Evolutionary conservation across 139 green algal genomes (phyloP), one percentile per base, ranked within the genome.

Genomic region (Pleodorina starrii): DNA sequence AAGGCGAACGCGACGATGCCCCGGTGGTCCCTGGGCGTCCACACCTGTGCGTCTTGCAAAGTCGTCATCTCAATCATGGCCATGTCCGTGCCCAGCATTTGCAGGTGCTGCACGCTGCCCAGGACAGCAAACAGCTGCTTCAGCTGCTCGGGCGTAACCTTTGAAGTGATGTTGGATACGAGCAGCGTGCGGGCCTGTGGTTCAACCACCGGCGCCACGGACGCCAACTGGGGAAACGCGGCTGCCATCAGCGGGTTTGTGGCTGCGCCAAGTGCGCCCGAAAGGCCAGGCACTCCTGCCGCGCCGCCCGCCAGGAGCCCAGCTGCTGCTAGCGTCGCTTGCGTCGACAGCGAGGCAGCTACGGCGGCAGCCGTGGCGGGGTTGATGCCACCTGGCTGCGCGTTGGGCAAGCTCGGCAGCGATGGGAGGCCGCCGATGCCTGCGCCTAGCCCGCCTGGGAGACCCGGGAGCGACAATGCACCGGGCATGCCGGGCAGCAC

Each of bases 121-220:
- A 90, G 77, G 16, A 92, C 75, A 25, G 7, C 57, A 69, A 92
- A 92, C 38, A 92, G 89, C 74, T 90, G 36, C 73, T 87, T 87
- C 32, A 92, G 83, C 46, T 87, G 82, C 12, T 89, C 89, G 7
- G 75, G 44, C 25, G 75, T 84, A 29, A 92, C 83, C n/a, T 60
- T 48, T 0, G 63, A 51, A 16, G 81, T 92, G 60, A 92, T 92
- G 82, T 87, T 86, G n/a, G 68, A 54, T 2, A 92, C 74, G n/a
- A 90, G 43, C 19, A 92, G 44, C 10, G 89, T 90, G 44, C 89
- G 83, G 16, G 87, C 72, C 11, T 46, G 75, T 46, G 86, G 82
- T 38, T 92, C 88, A 5, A 84, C 86, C 9, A 43, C 79, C 0
- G 84, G 38, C 35, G 48, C 44, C 11, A 73, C 75, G 35, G 40